Conservation (phyloP, 257 asterid genomes). For the Paulownia fortunei region DNA sequence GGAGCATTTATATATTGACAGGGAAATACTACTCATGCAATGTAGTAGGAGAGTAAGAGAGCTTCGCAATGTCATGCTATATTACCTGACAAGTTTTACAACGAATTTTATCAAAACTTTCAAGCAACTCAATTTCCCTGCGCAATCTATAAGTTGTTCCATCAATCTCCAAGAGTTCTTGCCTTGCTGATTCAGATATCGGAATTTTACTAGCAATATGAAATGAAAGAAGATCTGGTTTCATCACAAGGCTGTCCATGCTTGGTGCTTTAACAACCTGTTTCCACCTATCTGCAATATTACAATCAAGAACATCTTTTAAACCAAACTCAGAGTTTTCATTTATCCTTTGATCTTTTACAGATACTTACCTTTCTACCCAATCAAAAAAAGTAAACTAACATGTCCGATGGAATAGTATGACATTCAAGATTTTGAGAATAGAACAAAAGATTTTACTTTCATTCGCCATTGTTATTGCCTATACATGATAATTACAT, state of each 20-base stretch:
- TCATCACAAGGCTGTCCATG: constrained; percentile 74
- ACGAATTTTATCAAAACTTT: constrained; percentile 76
- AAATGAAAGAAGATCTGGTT: constrained; percentile 94
- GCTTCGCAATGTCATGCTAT: neutral
- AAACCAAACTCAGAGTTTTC: neutral
- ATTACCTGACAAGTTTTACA: constrained; percentile 91
- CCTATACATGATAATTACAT: neutral
- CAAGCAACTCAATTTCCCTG: constrained; percentile 88
- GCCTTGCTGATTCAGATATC: constrained; percentile 82
- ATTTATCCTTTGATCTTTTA: constrained; percentile 12
- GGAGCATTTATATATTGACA: neutral
- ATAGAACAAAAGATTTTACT: constrained; percentile 7
- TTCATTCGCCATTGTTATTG: neutral
- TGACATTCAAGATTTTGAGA: constrained; percentile 7
- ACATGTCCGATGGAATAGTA: neutral
- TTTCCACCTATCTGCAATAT: constrained; percentile 89
- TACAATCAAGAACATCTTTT: constrained; percentile 17
- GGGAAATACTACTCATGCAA: neutral
- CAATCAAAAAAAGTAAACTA: constrained; percentile 19
- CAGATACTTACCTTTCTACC: constrained; percentile 2
- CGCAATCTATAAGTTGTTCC: constrained; percentile 92
- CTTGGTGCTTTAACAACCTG: constrained; percentile 79
- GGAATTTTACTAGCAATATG: constrained; percentile 96
- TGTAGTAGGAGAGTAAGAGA: neutral
- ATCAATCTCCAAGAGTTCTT: constrained; percentile 97